Base-by-base conservation (phyloP, 2,329 filamentous ascomycete genomes). In the Ambrosiella beaveri region DNA sequence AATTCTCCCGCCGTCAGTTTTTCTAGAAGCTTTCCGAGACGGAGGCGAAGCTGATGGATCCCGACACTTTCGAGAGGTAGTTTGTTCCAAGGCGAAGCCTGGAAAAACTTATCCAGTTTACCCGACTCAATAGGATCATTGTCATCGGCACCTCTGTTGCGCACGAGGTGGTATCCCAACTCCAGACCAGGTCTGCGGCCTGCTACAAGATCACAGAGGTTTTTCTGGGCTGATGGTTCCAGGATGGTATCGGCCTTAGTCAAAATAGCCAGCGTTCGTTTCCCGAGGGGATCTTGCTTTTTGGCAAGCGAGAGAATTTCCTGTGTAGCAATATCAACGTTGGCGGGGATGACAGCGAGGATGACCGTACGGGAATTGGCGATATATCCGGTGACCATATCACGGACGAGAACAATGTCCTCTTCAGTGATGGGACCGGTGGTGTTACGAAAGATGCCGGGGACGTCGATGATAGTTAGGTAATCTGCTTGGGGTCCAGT, bases 391-490 rank as follows among this genome's bases (percentile, higher is more conserved):
- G 68, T 63, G 2, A 74, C 70, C 19, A 75, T 65, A 3, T 65
- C 60, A 7, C 61, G 54, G 1, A 75, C 68, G 6, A 66, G 60
- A 7, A 68, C 58, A 1, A 70, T 66, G 53, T 70, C 70, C n/a
- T 61, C 57, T 0, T 62, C 61, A 8, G 66, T 67, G 19, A 72
- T 66, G 4, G 68, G 63, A 7, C 69, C 66, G 15, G 65, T 68
- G 7, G 68, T 61, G 1, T 66, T 64, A 4, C 70, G 65, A 39
- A 75, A 72, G 3, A 75, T 63, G 1, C 74, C 72, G 1, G 73
- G 74, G 1, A 76, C 63, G 59, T 76, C 74, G 1, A 76, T 72
- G 7, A 75, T 66, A 0, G 73, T 75, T 1, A 76, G 66, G 36
- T 73, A 69, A 3, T 65, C 61, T 0, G 64, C 64, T 1, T 61